A percentile compares a stretch with the other conserved stretches of the same genome.
Evolutionary conservation across 257 asterid genomes (phyloP).

Genomic region (Rehmannia glutinosa): DNA sequence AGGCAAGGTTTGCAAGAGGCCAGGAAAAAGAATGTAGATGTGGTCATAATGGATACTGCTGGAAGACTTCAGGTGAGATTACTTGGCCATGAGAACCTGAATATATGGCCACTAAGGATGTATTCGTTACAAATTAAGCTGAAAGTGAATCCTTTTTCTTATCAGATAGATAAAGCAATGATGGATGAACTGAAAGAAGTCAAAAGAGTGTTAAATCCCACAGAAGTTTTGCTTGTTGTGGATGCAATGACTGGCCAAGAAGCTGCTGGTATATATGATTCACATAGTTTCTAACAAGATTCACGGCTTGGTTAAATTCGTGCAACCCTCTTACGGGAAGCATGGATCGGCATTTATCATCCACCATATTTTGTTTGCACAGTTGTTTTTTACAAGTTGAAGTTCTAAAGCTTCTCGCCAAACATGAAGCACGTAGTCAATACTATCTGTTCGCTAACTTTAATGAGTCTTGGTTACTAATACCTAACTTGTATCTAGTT

Average conservation of each 20-base stretch:
- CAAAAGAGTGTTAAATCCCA: conserved; percentile 73
- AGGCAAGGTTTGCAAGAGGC: conserved; percentile 86
- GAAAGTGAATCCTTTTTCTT: conserved; percentile 5
- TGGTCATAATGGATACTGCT: conserved; percentile 99
- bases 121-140: conserved; percentile 2
- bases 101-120: neutral
- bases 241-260: conserved; percentile 99
- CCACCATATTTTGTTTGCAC: neutral
- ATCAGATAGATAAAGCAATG: conserved; percentile 90
- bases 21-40: conserved; percentile 69
- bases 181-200: conserved; percentile 97
- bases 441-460: neutral
- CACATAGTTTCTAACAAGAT: conserved; percentile 8
- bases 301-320: conserved; percentile 9
- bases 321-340: conserved; percentile 9
- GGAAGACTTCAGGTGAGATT: conserved; percentile 92
- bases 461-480: neutral
- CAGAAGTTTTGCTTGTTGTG: conserved; percentile 94
- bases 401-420: conserved; percentile 1
- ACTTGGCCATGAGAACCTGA: conserved; percentile 17
- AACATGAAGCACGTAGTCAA: neutral
- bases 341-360: conserved; percentile 1
- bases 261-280: conserved; percentile 75
- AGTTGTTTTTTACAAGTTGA: neutral
- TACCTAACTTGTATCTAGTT: too few species aligned